Percentiles rank a stretch among this genome's conserved stretches.
Conservation (phyloP, 2,329 filamentous ascomycete species). For the Trichoderma guizhouense region DNA sequence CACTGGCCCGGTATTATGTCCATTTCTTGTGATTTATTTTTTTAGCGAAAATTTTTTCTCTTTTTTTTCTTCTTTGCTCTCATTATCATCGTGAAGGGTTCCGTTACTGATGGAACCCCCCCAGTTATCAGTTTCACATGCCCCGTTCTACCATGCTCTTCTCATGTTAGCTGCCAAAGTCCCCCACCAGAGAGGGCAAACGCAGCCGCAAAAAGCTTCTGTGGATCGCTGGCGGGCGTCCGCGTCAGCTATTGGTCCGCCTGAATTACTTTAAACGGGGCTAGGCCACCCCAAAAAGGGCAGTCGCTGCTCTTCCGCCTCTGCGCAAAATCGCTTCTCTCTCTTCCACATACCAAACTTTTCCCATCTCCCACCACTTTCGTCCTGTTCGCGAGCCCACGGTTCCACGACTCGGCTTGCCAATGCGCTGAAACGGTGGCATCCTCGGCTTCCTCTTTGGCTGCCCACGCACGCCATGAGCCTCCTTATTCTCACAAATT, state of each 20-base stretch:
- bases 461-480: conserved; percentile 21
- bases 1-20: not conserved
- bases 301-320: conserved; percentile 13
- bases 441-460: conserved; percentile 19
- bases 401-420: conserved; percentile 20
- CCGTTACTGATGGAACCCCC: not conserved
- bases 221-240: not conserved
- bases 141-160: not conserved
- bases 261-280: not conserved
- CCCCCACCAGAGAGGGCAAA: conserved; percentile 13
- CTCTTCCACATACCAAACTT: conserved; percentile 13
- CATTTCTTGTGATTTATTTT: not conserved
- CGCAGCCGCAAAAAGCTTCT: conserved; percentile 13
- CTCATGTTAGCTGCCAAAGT: not conserved
- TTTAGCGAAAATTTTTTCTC: not conserved
- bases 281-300: conserved; percentile 16
- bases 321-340: conserved; percentile 11
- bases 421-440: conserved; percentile 21
- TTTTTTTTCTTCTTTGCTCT: not conserved
- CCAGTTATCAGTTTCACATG: not conserved
- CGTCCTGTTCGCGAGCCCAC: conserved; percentile 1
- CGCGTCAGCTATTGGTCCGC: conserved; percentile 3
- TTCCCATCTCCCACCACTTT: not conserved
- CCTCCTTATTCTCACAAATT: not conserved
- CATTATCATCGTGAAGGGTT: not conserved